These are phyloP conservation scores for Ogataea ramenticola DNA, from an alignment of 805 yeast genomes.

Conservation along the genomic window DNA sequence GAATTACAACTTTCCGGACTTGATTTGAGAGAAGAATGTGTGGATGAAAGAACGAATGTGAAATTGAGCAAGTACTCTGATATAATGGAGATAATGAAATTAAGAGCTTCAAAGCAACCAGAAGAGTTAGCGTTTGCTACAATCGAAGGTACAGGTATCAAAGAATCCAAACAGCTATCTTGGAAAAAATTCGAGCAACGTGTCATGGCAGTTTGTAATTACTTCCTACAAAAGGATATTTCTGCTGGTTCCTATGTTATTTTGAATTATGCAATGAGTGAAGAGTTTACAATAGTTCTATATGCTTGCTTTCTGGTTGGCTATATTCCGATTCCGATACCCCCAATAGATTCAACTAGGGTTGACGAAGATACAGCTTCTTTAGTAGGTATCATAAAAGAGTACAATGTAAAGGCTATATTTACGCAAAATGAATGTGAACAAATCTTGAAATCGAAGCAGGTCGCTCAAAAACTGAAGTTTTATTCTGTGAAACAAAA, in stretches of 20 bases:
- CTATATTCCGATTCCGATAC: conserved; percentile 65
- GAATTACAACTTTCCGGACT: conserved; percentile 78
- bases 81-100: conserved; percentile 67
- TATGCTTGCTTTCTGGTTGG: conserved; percentile 86
- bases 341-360: conserved; percentile 53
- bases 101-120: conserved; percentile 66
- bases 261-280: conserved; percentile 79
- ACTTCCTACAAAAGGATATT: conserved; percentile 58
- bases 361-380: conserved; percentile 69
- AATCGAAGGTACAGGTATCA: conserved; percentile 31
- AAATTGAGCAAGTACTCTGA: conserved; percentile 66
- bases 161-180: conserved; percentile 45
- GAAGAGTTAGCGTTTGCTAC: conserved; percentile 72
- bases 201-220: conserved; percentile 66
- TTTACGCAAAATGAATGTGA: conserved; percentile 78
- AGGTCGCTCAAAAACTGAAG: conserved; percentile 53
- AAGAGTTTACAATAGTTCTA: conserved; percentile 76
- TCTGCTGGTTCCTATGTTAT: conserved; percentile 68
- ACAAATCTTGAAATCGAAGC: conserved; percentile 57
- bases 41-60: conserved; percentile 73
- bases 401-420: conserved; percentile 63
- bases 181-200: conserved; percentile 82
- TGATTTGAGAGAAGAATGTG: conserved; percentile 65
- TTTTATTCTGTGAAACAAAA: conserved; percentile 19
- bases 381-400: conserved; percentile 56